Conservation (phyloP, 495 filamentous ascomycete species). For the Hypoxylon perforatum region DNA sequence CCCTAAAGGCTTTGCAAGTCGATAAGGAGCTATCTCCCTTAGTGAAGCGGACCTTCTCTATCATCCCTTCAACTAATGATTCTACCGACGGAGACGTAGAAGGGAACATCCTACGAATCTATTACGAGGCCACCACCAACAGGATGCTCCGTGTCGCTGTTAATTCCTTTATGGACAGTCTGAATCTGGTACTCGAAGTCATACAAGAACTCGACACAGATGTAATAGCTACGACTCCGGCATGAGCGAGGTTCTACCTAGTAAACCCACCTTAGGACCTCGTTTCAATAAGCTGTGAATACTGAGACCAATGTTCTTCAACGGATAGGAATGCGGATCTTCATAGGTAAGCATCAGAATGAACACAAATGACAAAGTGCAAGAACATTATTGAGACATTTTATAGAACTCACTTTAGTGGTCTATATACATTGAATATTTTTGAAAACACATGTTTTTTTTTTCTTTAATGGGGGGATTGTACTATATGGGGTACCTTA, state of each 20-base stretch:
- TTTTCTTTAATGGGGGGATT: slow-evolving; percentile 16
- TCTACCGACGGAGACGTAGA: slow-evolving; percentile 50
- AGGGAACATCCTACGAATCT: slow-evolving; percentile 71
- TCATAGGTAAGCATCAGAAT: slow-evolving; percentile 22
- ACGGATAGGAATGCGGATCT: slow-evolving; percentile 25
- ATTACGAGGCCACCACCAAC: slow-evolving; percentile 91
- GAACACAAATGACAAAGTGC: slow-evolving; percentile 18
- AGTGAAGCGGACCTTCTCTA: slow-evolving; percentile 76
- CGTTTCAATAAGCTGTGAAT: neutral
- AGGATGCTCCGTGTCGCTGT: slow-evolving; percentile 97
- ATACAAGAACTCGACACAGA: slow-evolving; percentile 93
- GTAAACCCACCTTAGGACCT: neutral
- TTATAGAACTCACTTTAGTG: neutral
- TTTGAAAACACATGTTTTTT: slow-evolving; percentile 5
- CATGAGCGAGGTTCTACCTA: slow-evolving; percentile 14
- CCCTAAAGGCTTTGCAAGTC: slow-evolving; percentile 80
- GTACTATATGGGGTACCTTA: slow-evolving; percentile 2
- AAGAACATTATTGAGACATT: slow-evolving; percentile 18
- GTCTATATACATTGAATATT: neutral
- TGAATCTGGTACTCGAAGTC: slow-evolving; percentile 82
- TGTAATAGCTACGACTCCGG: slow-evolving; percentile 63
- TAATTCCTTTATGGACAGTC: slow-evolving; percentile 96
- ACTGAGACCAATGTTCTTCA: neutral
- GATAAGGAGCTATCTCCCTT: slow-evolving; percentile 88
- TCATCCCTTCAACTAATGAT: slow-evolving; percentile 52